Conservation (phyloP, 2,329 filamentous ascomycete species). For the Cladosporium sp. region DNA sequence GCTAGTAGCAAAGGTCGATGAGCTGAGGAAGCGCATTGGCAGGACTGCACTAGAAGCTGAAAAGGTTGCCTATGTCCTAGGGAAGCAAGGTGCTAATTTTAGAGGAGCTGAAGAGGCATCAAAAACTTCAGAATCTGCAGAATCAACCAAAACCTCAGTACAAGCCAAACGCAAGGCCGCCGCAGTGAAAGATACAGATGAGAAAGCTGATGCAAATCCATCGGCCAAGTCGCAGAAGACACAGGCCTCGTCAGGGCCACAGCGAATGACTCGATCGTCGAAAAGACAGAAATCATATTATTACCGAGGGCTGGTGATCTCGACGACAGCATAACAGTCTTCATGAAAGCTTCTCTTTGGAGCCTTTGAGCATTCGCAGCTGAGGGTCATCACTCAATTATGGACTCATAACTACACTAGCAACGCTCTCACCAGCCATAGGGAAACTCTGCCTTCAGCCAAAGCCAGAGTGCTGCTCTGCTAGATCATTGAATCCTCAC, state of each 20-base stretch:
- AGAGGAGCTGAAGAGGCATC: background rate
- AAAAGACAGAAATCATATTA: background rate
- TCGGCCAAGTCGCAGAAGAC: background rate
- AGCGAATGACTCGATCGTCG: background rate
- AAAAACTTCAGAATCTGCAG: background rate
- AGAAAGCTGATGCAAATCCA: background rate
- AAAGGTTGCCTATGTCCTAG: conserved; percentile 64
- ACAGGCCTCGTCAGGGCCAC: background rate
- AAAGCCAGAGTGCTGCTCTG: too few species aligned
- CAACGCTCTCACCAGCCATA: too few species aligned
- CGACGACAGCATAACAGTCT: too few species aligned
- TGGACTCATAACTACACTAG: too few species aligned
- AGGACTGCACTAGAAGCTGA: conserved; percentile 59
- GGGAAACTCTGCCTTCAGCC: too few species aligned
- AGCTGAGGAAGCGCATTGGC: conserved; percentile 39
- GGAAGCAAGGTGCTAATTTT: conserved; percentile 36
- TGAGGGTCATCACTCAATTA: too few species aligned
- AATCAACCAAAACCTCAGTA: background rate
- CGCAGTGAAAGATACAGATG: background rate
- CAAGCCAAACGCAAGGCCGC: background rate
- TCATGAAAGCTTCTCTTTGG: too few species aligned
- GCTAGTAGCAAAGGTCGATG: conserved; percentile 39
- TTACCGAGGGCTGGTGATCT: too few species aligned
- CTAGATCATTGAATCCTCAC: background rate
- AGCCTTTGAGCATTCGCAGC: too few species aligned